phyloP scores from a whole-genome alignment of 2,329 filamentous ascomycete genomes.

The Elsinoe ampelina region DNA sequence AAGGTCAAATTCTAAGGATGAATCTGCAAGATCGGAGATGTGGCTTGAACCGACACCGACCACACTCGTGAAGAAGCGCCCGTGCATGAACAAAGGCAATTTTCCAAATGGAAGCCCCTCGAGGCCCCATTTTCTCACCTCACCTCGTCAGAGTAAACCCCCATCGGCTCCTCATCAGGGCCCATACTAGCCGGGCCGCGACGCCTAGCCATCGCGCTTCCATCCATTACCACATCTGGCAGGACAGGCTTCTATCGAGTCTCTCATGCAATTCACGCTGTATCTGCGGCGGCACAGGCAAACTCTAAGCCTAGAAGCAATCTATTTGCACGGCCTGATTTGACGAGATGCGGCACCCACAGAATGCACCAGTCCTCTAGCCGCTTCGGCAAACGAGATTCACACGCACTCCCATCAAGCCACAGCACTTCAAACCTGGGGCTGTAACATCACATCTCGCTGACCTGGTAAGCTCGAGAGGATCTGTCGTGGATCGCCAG shows the following conservation, averaged over 20 bases:
- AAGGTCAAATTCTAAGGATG: neutral
- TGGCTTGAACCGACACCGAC: constrained; percentile 10
- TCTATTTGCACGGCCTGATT: neutral
- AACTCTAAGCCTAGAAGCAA: neutral
- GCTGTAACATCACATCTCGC: neutral
- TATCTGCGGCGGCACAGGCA: neutral
- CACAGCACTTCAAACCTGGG: neutral
- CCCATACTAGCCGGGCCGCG: neutral
- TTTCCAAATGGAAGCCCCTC: too few species aligned
- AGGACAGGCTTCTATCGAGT: neutral
- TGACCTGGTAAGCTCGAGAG: neutral
- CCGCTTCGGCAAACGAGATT: constrained; percentile 2
- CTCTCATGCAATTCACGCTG: neutral
- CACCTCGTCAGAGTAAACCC: neutral
- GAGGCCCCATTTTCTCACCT: too few species aligned
- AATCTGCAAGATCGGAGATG: constrained; percentile 3
- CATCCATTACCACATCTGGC: neutral
- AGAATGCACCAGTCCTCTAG: constrained; percentile 6
- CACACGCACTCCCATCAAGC: neutral
- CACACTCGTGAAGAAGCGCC: neutral
- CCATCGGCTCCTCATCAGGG: neutral
- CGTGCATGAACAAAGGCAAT: too few species aligned
- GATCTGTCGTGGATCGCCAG: constrained; percentile 11
- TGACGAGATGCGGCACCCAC: neutral
- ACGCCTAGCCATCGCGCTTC: neutral